Evolutionary conservation across 2,329 filamentous ascomycete species (phyloP).

Genomic region (Arthroderma sp.): DNA sequence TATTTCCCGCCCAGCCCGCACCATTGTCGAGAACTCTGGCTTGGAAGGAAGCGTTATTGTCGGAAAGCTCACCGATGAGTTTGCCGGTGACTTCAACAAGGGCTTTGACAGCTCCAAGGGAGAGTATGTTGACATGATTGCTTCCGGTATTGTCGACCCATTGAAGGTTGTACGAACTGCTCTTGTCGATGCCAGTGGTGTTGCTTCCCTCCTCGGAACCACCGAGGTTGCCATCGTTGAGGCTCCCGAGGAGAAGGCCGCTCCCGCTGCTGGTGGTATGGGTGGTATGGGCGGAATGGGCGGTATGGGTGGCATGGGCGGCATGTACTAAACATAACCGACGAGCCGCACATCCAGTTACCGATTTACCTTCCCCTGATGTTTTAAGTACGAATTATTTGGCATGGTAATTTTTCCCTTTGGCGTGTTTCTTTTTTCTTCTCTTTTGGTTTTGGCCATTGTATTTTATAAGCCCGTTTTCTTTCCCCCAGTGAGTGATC

Average conservation of each 20-base stretch:
- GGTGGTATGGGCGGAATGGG: conserved; percentile 49
- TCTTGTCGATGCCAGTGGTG: conserved; percentile 85
- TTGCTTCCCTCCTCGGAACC: conserved; percentile 91
- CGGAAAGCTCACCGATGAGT: conserved; percentile 96
- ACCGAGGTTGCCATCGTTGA: conserved; percentile 98
- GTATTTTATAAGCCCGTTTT: not conserved
- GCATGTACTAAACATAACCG: conserved; percentile 45
- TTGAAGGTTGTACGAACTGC: conserved; percentile 99
- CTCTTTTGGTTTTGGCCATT: not conserved
- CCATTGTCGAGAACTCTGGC: conserved; percentile 95
- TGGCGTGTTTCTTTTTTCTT: conserved; percentile 1
- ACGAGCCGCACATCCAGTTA: conserved; percentile 2
- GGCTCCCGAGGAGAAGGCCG: conserved; percentile 80
- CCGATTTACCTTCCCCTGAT: conserved; percentile 6
- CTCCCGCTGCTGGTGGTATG: conserved; percentile 34
- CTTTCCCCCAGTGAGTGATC: not conserved
- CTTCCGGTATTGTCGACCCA: conserved; percentile 90
- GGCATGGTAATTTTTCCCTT: conserved; percentile 2
- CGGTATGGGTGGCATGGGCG: conserved; percentile 49
- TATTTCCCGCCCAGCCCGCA: conserved; percentile 87
- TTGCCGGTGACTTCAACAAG: conserved; percentile 86
- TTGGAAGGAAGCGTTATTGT: conserved; percentile 91
- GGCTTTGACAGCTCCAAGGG: conserved; percentile 94
- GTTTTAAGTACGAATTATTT: conserved; percentile 6
- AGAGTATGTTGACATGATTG: conserved; percentile 98